These are phyloP conservation scores for Colletotrichum eleusines DNA, from an alignment of 2,329 filamentous ascomycete genomes.

Conservation along the genomic window DNA sequence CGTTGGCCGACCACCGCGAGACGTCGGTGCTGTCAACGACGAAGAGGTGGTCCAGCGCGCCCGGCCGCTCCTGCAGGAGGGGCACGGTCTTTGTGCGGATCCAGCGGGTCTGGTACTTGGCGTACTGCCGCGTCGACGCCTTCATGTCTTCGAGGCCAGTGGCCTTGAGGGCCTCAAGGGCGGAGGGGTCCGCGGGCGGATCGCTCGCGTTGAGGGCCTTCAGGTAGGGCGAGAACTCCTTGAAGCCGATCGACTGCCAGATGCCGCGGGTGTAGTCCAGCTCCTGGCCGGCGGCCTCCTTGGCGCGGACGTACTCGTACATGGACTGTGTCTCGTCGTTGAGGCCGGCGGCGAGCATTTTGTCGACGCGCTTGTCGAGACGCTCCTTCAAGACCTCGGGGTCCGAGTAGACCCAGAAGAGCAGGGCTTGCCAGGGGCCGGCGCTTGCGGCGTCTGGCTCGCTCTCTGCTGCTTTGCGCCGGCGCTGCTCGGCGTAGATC, in stretches of 20 bases:
- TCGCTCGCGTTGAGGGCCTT: constrained; percentile 52
- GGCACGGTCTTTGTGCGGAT: constrained; percentile 85
- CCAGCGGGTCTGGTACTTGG: constrained; percentile 86
- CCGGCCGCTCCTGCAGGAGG: constrained; percentile 68
- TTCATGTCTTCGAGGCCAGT: constrained; percentile 81
- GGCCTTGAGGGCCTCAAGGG: constrained; percentile 67
- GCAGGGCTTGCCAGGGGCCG: constrained; percentile 67
- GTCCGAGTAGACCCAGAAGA: constrained; percentile 91
- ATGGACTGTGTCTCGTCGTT: constrained; percentile 63
- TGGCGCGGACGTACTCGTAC: constrained; percentile 53
- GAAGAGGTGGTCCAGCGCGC: constrained; percentile 72
- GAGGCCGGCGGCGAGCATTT: constrained; percentile 77
- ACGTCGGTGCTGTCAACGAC: constrained; percentile 84
- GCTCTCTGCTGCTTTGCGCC: constrained; percentile 50
- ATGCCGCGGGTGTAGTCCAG: constrained; percentile 86
- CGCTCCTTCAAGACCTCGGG: constrained; percentile 75
- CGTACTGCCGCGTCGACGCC: constrained; percentile 87
- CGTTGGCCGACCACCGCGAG: constrained; percentile 69
- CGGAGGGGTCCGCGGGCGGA: constrained; percentile 45
- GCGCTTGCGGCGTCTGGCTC: constrained; percentile 33
- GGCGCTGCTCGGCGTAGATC: constrained; percentile 83
- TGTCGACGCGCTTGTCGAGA: constrained; percentile 82
- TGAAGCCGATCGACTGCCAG: constrained; percentile 97
- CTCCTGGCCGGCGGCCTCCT: constrained; percentile 57
- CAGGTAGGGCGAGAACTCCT: constrained; percentile 85